These are phyloP conservation scores for Cyberlindnera petersonii DNA, from an alignment of 805 yeast genomes.

Conservation along the genomic window DNA sequence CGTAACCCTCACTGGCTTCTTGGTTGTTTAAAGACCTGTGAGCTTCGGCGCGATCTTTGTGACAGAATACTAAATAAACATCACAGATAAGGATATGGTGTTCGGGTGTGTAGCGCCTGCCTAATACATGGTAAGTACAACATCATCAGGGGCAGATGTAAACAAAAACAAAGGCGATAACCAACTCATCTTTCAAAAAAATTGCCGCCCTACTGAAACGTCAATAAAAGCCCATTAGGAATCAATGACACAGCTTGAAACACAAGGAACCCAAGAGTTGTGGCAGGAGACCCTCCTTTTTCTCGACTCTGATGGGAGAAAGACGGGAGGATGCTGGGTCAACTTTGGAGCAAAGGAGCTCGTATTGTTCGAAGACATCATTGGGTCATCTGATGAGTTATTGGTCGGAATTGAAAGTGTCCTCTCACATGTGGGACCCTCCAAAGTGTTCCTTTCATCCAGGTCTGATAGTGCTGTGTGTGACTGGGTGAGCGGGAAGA, in stretches of 20 bases:
- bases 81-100: too few species aligned
- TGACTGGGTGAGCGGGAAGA: conserved; percentile 6
- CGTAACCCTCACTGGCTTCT: too few species aligned
- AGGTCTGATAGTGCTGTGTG: conserved; percentile 2
- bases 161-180: too few species aligned
- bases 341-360: conserved; percentile 8
- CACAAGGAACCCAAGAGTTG: neutral
- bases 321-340: conserved; percentile 10
- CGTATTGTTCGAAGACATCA: conserved; percentile 6
- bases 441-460: conserved; percentile 8
- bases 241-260: neutral
- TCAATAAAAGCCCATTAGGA: too few species aligned
- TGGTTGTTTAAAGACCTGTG: too few species aligned
- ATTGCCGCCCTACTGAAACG: too few species aligned
- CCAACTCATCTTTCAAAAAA: too few species aligned
- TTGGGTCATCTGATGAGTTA: conserved; percentile 1
- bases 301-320: conserved; percentile 12
- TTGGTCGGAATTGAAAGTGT: conserved; percentile 1
- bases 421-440: conserved; percentile 3
- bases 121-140: too few species aligned
- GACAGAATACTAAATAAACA: too few species aligned
- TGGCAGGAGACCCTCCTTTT: conserved; percentile 1
- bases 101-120: too few species aligned
- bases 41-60: too few species aligned
- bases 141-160: too few species aligned